Evolutionary conservation across 495 filamentous ascomycete genomes (phyloP), one percentile per base, ranked within the genome.

Genomic region (Parachaetomium inaequale): DNA sequence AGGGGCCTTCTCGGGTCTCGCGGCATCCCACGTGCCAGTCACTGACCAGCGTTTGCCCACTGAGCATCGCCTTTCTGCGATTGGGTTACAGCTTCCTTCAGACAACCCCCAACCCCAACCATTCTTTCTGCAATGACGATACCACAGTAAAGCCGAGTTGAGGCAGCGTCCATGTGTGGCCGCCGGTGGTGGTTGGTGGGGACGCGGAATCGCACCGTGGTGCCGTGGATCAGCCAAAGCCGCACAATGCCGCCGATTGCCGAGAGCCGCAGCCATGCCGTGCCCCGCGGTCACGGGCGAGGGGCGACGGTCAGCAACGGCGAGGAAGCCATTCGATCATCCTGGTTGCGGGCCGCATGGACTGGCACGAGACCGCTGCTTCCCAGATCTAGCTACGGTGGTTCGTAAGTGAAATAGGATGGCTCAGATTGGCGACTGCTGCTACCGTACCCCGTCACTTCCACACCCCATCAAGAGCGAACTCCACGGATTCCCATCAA

Each of bases 211-310:
- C 32, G 34, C 47, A 61, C 72, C 65, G 70, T 61, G 10, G 43
- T 21, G 26, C 49, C 49, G 50, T 57, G 50, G 66, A 62, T 63
- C 66, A 17, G 47, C 29, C 50, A 65, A 70, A 67, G 70, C 70
- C 72, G 71, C 47, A 3, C 70, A 65, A 68, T 67, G 70, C 71
- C 71, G 71, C 58, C 25, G 17, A 19, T 68, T 57, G 64, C 72
- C 72, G 72, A 60, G 62, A 26, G 52, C 59, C 63, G 64, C 60
- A 40, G 3, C 36, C 36, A 40, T 15, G 36, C 36, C 36, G 26
- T 34, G 31, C 52, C 32, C 34, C 21, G 34, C 52, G 4, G 19
- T 40, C 34, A 43, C 34, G 23, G n/a, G 21, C 25, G 46, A 31
- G 58, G 19, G 54, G 31, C 29, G 40, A 66, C 63, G 58, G 63